Percentiles rank a stretch among this genome's conserved stretches.
Evolutionary conservation across 2,329 filamentous ascomycete genomes (phyloP).

Genomic region (Cercospora sp.): DNA sequence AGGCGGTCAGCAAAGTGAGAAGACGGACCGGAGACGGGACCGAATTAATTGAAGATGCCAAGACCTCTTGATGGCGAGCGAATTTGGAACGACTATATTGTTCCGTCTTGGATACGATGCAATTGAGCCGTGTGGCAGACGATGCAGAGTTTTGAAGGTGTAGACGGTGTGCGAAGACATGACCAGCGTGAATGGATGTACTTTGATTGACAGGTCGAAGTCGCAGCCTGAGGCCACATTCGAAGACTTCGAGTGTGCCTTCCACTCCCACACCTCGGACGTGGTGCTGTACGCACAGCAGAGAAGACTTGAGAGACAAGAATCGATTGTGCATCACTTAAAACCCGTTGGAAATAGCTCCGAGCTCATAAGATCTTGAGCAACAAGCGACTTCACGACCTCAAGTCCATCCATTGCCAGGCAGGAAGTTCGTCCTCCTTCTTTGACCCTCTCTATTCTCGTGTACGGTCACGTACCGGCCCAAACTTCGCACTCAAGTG

Average conservation of each 20-base stretch:
- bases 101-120: not conserved
- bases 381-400: too few species aligned
- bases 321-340: not conserved
- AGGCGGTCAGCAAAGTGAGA: not conserved
- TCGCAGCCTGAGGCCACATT: not conserved
- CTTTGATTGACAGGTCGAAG: not conserved
- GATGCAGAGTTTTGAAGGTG: not conserved
- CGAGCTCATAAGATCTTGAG: too few species aligned
- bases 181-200: not conserved
- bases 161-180: not conserved
- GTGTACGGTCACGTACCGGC: not conserved
- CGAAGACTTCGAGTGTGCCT: not conserved
- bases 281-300: not conserved
- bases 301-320: not conserved
- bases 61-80: not conserved
- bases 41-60: not conserved
- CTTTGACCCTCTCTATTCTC: not conserved
- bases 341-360: too few species aligned
- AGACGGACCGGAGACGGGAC: not conserved
- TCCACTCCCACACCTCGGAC: not conserved
- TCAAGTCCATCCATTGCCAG: not conserved
- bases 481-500: not conserved
- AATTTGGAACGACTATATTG: not conserved
- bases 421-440: not conserved
- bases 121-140: not conserved